phyloP scores from a whole-genome alignment of 164 flowering plant species.

The Macadamia integrifolia region DNA sequence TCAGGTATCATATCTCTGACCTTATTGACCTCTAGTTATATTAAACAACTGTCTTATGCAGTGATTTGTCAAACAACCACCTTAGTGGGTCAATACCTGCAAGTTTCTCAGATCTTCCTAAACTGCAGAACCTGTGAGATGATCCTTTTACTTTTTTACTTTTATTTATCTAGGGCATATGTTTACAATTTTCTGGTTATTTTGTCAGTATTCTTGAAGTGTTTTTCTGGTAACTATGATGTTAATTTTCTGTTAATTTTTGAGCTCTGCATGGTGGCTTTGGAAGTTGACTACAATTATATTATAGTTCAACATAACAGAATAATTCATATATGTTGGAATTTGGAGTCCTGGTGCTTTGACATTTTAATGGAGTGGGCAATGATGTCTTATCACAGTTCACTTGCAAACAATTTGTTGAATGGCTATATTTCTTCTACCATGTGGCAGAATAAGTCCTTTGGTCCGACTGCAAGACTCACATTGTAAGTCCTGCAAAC shows the following conservation, averaged over 20 bases:
- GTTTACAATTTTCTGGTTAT: no score
- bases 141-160: slow-evolving; percentile 3
- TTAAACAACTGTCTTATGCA: slow-evolving; percentile 31
- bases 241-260: no score
- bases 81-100: slow-evolving; percentile 66
- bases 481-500: slow-evolving; percentile 41
- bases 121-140: slow-evolving; percentile 72
- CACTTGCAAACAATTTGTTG: slow-evolving; percentile 55
- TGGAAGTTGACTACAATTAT: no score
- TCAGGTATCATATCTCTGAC: no score
- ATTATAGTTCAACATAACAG: no score
- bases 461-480: slow-evolving; percentile 30
- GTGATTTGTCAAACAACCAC: slow-evolving; percentile 60
- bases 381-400: slow-evolving; percentile 34
- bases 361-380: not conserved
- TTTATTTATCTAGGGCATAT: not conserved
- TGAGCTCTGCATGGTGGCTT: no score
- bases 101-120: slow-evolving; percentile 56
- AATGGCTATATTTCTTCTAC: slow-evolving; percentile 57
- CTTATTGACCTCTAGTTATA: no score
- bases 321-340: not conserved
- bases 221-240: no score
- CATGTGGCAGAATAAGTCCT: slow-evolving; percentile 52
- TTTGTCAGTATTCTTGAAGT: no score
- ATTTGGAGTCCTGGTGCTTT: not conserved